A percentile compares a stretch with the other conserved stretches of the same genome.
Conservation (phyloP, 2,329 filamentous ascomycete species). For the Penicillium sp. region DNA sequence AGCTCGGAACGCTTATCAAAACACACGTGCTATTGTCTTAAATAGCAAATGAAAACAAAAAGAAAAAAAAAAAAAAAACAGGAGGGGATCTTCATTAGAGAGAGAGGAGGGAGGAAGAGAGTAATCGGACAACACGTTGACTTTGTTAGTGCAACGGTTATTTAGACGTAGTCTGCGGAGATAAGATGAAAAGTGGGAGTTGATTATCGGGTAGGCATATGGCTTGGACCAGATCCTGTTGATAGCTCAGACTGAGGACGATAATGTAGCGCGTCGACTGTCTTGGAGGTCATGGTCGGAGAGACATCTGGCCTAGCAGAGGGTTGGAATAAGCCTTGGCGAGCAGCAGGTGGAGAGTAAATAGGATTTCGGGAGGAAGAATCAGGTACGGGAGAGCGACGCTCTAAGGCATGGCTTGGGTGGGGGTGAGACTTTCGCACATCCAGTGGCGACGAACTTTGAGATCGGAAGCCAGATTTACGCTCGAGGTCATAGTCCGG, state of each 20-base stretch:
- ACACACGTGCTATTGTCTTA: conserved; percentile 16
- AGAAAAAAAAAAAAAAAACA: conserved; percentile 1
- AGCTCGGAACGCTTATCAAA: conserved; percentile 14
- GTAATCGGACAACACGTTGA: conserved; percentile 3
- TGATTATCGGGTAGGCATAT: conserved; percentile 34
- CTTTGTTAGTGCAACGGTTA: neutral
- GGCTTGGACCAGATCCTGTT: conserved; percentile 30
- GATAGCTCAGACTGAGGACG: conserved; percentile 28
- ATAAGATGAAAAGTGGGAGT: neutral
- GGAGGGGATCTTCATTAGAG: conserved; percentile 17
- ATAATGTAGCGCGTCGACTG: conserved; percentile 32
- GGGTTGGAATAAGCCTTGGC: conserved; percentile 36
- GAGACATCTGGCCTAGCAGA: conserved; percentile 33
- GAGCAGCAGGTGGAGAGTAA: conserved; percentile 36
- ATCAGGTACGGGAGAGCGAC: conserved; percentile 25
- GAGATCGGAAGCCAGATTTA: conserved; percentile 37
- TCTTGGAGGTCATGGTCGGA: conserved; percentile 30
- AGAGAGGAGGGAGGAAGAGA: conserved; percentile 9
- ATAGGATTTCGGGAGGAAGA: conserved; percentile 26
- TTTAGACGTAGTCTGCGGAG: neutral
- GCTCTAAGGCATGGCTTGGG: conserved; percentile 23
- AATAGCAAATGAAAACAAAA: conserved; percentile 10
- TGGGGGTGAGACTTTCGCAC: conserved; percentile 39
- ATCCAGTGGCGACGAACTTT: conserved; percentile 41
- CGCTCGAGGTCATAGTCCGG: conserved; percentile 36